Percentiles rank a stretch among this genome's conserved stretches.
Evolutionary conservation across 805 yeast genomes (phyloP).

Genomic region (Kodamaea neixiangensis): DNA sequence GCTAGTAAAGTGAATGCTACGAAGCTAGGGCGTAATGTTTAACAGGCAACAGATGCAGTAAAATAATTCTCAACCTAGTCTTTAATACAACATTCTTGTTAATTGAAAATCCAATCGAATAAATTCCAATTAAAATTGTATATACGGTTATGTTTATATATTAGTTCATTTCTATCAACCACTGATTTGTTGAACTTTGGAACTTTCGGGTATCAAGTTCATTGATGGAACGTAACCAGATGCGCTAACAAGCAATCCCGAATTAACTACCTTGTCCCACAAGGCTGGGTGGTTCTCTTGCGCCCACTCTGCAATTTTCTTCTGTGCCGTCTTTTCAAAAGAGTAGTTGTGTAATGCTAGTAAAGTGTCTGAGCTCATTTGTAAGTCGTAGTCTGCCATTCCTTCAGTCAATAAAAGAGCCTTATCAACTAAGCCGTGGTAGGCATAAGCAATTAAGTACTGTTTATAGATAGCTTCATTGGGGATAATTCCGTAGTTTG

Average conservation of each 20-base stretch:
- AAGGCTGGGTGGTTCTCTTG: conserved; percentile 21
- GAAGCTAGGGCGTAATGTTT: conserved; percentile 15
- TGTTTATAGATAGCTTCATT: conserved; percentile 55
- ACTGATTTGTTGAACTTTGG: background rate
- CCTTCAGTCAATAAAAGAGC: conserved; percentile 55
- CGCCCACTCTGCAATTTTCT: conserved; percentile 38
- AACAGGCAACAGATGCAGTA: background rate
- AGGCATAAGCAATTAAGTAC: conserved; percentile 68
- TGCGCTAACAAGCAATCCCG: conserved; percentile 30
- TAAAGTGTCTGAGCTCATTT: conserved; percentile 46
- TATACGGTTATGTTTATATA: background rate
- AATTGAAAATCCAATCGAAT: too few relatives aligned
- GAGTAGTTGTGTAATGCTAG: conserved; percentile 50
- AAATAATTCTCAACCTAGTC: background rate
- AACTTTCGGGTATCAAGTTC: conserved; percentile 24
- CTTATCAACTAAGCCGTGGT: conserved; percentile 57
- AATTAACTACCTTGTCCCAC: conserved; percentile 29
- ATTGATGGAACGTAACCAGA: conserved; percentile 32
- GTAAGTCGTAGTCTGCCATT: conserved; percentile 50
- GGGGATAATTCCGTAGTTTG: conserved; percentile 54
- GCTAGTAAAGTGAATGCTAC: conserved; percentile 81
- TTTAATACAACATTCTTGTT: too few relatives aligned
- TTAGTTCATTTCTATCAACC: background rate
- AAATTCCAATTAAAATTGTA: too few relatives aligned
- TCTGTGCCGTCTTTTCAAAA: conserved; percentile 30